These are phyloP conservation scores for Penicillium nordicum DNA, from an alignment of 2,329 filamentous ascomycete species.

Conservation along the genomic window DNA sequence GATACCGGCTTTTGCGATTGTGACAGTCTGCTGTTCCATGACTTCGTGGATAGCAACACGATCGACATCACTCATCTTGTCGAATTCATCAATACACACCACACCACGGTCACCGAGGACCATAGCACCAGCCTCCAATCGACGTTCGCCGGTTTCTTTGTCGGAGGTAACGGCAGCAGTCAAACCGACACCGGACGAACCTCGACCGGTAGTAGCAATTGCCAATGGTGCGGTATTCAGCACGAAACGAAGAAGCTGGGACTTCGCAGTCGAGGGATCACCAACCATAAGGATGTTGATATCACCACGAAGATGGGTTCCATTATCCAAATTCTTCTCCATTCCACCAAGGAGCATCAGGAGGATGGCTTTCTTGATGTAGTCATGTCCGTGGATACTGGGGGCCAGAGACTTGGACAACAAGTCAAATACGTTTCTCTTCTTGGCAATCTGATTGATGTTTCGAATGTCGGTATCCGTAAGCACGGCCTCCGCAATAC, in stretches of 20 bases:
- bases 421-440: conserved; percentile 86
- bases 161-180: conserved; percentile 95
- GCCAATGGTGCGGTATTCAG: conserved; percentile 94
- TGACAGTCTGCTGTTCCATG: conserved; percentile 99
- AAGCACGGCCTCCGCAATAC: conserved; percentile 84
- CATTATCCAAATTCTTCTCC: conserved; percentile 98
- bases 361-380: conserved; percentile 96
- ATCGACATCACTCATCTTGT: conserved; percentile 99
- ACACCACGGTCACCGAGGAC: conserved; percentile 95
- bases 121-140: conserved; percentile 97
- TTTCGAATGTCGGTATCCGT: conserved; percentile 97
- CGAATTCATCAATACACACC: conserved; percentile 98
- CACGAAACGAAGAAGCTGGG: conserved; percentile 94
- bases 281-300: conserved; percentile 99
- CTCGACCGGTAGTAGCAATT: conserved; percentile 93
- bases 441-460: conserved; percentile 96
- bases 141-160: conserved; percentile 93
- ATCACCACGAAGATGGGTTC: conserved; percentile 94
- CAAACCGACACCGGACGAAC: conserved; percentile 94
- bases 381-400: conserved; percentile 93
- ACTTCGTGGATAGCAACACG: conserved; percentile 99
- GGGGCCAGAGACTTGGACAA: conserved; percentile 92
- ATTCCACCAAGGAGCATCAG: conserved; percentile 93
- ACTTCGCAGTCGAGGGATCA: conserved; percentile 97
- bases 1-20: conserved; percentile 96